A percentile compares a stretch with the other conserved stretches of the same genome.
Conservation (phyloP, 208 protist genomes). For the Porcisia deanei region DNA sequence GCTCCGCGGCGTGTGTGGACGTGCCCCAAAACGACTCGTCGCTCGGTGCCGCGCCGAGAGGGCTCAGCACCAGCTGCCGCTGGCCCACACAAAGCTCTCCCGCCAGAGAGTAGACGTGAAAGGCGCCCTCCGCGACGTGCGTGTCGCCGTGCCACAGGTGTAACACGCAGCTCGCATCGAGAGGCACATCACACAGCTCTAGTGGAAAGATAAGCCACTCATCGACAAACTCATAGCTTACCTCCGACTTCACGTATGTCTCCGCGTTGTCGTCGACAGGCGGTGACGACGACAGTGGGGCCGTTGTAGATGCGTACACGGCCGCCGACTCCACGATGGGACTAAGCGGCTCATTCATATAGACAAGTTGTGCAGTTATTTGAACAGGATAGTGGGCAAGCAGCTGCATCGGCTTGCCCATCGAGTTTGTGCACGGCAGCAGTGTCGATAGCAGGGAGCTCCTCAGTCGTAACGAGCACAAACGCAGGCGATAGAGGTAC, state of each 20-base stretch:
- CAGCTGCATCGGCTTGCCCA: not conserved
- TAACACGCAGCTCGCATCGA: conserved; percentile 55
- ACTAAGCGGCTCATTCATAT: conserved; percentile 60
- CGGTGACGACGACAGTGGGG: not conserved
- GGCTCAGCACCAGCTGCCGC: conserved; percentile 31
- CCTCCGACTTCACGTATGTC: not conserved
- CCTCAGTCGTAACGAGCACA: conserved; percentile 19
- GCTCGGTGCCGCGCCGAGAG: not conserved
- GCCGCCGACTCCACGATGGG: conserved; percentile 51
- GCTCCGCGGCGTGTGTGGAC: conserved; percentile 9
- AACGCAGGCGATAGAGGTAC: conserved; percentile 29
- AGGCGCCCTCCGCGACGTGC: conserved; percentile 17
- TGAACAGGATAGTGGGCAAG: conserved; percentile 27
- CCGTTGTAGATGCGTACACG: conserved; percentile 16
- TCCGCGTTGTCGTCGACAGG: not conserved
- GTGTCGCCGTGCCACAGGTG: conserved; percentile 21
- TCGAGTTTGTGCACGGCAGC: not conserved
- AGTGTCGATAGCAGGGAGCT: not conserved
- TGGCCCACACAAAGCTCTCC: conserved; percentile 62
- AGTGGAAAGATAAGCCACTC: conserved; percentile 81
- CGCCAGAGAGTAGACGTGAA: conserved; percentile 35
- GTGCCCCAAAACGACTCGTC: not conserved
- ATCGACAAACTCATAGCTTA: conserved; percentile 14
- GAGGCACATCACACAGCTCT: conserved; percentile 78
- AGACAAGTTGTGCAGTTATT: conserved; percentile 56